Conservation (phyloP, 805 yeast genomes). For the Saccharomycopsis malanga region DNA sequence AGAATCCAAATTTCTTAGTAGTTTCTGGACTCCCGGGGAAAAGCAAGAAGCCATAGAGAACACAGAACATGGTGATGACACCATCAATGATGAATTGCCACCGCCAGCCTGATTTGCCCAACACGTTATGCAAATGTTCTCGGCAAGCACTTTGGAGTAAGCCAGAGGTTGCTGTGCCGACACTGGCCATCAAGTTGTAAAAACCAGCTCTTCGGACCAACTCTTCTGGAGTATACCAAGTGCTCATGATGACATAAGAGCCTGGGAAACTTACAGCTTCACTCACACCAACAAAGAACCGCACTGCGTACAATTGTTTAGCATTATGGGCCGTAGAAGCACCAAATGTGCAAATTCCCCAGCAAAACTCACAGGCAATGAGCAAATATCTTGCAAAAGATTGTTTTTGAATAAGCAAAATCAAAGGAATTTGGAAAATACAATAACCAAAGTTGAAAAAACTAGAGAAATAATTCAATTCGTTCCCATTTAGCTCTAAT, state of each 20-base stretch:
- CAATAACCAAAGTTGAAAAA: slow-evolving; percentile 53
- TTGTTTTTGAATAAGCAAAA: slow-evolving; percentile 35
- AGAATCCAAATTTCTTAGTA: slow-evolving; percentile 12
- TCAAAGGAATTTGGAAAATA: slow-evolving; percentile 56
- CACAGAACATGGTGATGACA: slow-evolving; percentile 33
- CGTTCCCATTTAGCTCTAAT: slow-evolving; percentile 48
- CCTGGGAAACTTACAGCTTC: slow-evolving; percentile 36
- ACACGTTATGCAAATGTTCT: slow-evolving; percentile 27
- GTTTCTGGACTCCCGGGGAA: slow-evolving; percentile 34
- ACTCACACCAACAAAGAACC: slow-evolving; percentile 28
- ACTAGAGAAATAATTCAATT: slow-evolving; percentile 48
- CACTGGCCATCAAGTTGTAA: slow-evolving; percentile 34
- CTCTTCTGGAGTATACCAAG: slow-evolving; percentile 40
- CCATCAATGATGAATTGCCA: slow-evolving; percentile 51
- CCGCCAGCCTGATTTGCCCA: slow-evolving; percentile 39
- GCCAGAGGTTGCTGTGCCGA: slow-evolving; percentile 28
- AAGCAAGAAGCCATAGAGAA: slow-evolving; percentile 30
- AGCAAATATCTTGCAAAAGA: slow-evolving; percentile 47
- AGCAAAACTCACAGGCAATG: slow-evolving; percentile 34
- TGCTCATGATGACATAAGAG: slow-evolving; percentile 25
- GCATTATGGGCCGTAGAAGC: slow-evolving; percentile 24
- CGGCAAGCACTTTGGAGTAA: slow-evolving; percentile 25
- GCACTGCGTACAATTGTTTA: slow-evolving; percentile 37
- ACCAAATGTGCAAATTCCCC: slow-evolving; percentile 20
- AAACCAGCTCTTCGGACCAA: slow-evolving; percentile 29